These are phyloP conservation scores for Chlorella vulgaris DNA, from an alignment of 139 green algal genomes.

Conservation along the genomic window DNA sequence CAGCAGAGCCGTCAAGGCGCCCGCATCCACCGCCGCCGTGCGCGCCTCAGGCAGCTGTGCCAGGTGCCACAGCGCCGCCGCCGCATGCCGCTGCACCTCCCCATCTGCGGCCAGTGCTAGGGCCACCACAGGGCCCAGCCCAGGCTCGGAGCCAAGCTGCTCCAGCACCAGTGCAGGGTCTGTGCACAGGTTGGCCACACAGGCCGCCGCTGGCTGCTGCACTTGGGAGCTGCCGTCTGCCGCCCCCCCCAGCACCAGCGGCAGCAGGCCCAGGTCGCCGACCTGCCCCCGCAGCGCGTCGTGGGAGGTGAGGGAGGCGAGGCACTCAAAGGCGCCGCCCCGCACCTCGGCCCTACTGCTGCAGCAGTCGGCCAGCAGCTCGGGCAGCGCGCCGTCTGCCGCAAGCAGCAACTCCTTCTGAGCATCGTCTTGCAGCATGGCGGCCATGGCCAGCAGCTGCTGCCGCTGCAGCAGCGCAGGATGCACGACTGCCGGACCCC, in stretches of 20 bases:
- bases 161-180: conserved; percentile 44
- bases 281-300: conserved; percentile 34
- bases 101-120: conserved; percentile 44
- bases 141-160: conserved; percentile 33
- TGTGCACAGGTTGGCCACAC: conserved; percentile 48
- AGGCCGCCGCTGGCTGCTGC: conserved; percentile 47
- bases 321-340: conserved; percentile 31
- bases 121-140: conserved; percentile 45
- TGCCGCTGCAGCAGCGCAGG: conserved; percentile 3
- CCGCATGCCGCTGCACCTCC: conserved; percentile 54
- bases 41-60: conserved; percentile 38
- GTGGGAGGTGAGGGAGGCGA: conserved; percentile 46
- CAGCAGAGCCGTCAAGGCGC: conserved; percentile 31
- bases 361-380: conserved; percentile 16
- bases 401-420: conserved; percentile 25
- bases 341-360: conserved; percentile 9
- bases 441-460: conserved; percentile 17
- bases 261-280: neutral
- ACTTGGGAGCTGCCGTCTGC: conserved; percentile 20
- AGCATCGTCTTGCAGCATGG: conserved; percentile 28
- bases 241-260: conserved; percentile 36
- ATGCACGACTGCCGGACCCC: neutral
- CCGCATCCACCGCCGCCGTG: neutral
- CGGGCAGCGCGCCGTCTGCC: neutral
- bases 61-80: conserved; percentile 60